These are phyloP conservation scores for Candida anglica DNA, from an alignment of 805 yeast species.

Conservation along the genomic window DNA sequence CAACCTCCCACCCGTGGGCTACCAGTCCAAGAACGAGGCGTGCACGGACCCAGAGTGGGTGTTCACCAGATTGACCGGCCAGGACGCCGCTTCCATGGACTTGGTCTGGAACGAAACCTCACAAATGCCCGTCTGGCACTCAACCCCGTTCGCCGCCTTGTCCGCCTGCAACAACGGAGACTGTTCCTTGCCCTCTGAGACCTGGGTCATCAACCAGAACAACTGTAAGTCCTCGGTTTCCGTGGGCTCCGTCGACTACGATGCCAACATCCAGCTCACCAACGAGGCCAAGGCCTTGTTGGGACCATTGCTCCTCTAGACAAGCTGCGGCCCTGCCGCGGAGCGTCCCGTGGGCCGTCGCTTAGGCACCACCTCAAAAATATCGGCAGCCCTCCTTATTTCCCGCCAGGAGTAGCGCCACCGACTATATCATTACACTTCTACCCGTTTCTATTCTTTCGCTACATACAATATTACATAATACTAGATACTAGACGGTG, in stretches of 20 bases:
- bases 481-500: not conserved
- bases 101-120: conserved; percentile 38
- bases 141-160: conserved; percentile 13
- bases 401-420: too few species aligned
- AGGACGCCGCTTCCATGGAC: conserved; percentile 23
- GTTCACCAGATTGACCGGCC: conserved; percentile 33
- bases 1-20: conserved; percentile 33
- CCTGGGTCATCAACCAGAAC: conserved; percentile 21
- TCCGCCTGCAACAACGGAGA: conserved; percentile 38
- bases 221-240: conserved; percentile 43
- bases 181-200: conserved; percentile 42
- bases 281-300: conserved; percentile 8
- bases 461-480: not conserved
- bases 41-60: conserved; percentile 11
- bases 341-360: not conserved
- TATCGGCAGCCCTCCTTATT: not conserved
- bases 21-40: conserved; percentile 13
- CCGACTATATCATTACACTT: not conserved
- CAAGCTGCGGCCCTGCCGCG: not conserved
- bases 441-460: not conserved
- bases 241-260: conserved; percentile 46
- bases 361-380: not conserved
- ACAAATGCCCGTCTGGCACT: conserved; percentile 18
- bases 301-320: not conserved
- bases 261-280: conserved; percentile 24